phyloP scores from a whole-genome alignment of 2,329 filamentous ascomycete species.

The Dendrostoma leiphaemia region DNA sequence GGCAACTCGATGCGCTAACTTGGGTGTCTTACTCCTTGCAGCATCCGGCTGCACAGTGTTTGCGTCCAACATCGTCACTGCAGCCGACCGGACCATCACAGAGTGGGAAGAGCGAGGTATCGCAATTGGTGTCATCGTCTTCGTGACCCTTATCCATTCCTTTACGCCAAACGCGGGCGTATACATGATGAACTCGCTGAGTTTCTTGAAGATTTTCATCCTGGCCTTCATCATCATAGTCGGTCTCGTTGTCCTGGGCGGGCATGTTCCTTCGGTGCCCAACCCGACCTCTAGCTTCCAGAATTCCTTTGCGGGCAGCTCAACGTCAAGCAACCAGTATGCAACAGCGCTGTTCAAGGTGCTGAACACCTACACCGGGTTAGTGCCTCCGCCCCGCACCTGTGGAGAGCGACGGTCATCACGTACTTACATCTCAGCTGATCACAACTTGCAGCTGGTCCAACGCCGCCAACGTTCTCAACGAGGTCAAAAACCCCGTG shows the following conservation, averaged over 20 bases:
- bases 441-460: constrained; percentile 18
- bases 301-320: constrained; percentile 61
- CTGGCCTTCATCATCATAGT: constrained; percentile 61
- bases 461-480: constrained; percentile 69
- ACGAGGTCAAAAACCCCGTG: constrained; percentile 68
- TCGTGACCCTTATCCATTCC: constrained; percentile 55
- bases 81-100: constrained; percentile 49
- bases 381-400: constrained; percentile 26
- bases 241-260: constrained; percentile 56
- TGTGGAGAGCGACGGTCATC: no score
- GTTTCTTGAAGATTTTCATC: constrained; percentile 62
- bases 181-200: constrained; percentile 57
- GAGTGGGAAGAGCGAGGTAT: constrained; percentile 30
- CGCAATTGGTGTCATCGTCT: constrained; percentile 54
- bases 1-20: constrained; percentile 56
- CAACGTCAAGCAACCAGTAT: neutral
- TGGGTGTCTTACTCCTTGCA: constrained; percentile 14
- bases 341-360: constrained; percentile 67
- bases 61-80: constrained; percentile 49
- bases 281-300: constrained; percentile 35
- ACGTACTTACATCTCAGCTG: no score
- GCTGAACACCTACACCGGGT: constrained; percentile 66
- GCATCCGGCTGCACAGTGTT: constrained; percentile 41
- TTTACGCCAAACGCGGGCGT: constrained; percentile 57
- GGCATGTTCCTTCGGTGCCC: constrained; percentile 23